These are phyloP conservation scores for Taphrina flavorubra DNA, from an alignment of 1,139 yeast genomes.

Conservation along the genomic window DNA sequence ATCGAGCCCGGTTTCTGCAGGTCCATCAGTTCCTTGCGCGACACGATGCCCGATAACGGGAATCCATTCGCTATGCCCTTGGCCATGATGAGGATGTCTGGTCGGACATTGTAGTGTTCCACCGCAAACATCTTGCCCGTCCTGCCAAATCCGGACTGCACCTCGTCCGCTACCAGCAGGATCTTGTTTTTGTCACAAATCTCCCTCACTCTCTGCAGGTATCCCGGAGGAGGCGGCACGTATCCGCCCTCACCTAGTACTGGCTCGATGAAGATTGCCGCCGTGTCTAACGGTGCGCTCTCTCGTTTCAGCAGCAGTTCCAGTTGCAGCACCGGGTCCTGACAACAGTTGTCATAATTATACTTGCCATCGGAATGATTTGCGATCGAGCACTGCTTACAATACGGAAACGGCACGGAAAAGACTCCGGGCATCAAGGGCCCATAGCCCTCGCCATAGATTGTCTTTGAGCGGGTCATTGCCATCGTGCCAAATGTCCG, in stretches of 20 bases:
- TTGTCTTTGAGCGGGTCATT: slow-evolving; percentile 62
- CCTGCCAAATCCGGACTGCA: slow-evolving; percentile 95
- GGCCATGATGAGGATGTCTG: slow-evolving; percentile 91
- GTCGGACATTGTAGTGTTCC: slow-evolving; percentile 78
- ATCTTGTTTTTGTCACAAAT: slow-evolving; percentile 75
- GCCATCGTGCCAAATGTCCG: slow-evolving; percentile 91
- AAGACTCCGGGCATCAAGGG: slow-evolving; percentile 38
- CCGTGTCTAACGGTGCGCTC: slow-evolving; percentile 57
- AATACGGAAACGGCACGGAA: slow-evolving; percentile 35
- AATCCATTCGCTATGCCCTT: slow-evolving; percentile 96
- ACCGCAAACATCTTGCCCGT: slow-evolving; percentile 95
- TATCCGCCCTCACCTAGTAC: slow-evolving; percentile 98
- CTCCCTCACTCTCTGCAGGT: slow-evolving; percentile 67
- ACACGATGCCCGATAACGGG: slow-evolving; percentile 93
- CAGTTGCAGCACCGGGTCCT: slow-evolving; percentile 30
- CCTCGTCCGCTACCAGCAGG: slow-evolving; percentile 89
- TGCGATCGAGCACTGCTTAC: slow-evolving; percentile 23
- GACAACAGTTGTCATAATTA: slow-evolving; percentile 22
- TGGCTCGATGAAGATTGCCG: slow-evolving; percentile 94
- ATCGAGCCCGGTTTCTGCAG: slow-evolving; percentile 87
- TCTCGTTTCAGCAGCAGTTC: slow-evolving; percentile 28
- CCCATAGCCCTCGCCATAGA: slow-evolving; percentile 28
- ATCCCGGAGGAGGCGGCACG: slow-evolving; percentile 66
- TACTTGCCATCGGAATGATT: slow-evolving; percentile 28
- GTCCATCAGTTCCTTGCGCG: slow-evolving; percentile 75